These are phyloP conservation scores for Nigrospora oryzae DNA, from an alignment of 2,329 filamentous ascomycete species.

Conservation along the genomic window DNA sequence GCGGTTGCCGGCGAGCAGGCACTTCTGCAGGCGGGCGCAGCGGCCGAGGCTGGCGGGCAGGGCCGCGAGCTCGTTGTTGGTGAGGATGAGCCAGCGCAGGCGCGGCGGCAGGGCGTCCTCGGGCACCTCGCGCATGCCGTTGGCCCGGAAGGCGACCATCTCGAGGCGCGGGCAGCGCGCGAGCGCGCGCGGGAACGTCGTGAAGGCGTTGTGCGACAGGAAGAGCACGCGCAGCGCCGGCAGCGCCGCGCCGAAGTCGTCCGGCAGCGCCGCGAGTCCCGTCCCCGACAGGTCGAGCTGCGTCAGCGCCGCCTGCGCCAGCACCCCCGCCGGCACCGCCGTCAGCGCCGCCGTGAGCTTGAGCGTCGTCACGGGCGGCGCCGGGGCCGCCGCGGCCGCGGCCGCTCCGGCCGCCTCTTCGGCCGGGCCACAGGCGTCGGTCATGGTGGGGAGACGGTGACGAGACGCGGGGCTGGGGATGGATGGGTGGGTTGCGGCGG, in stretches of 20 bases:
- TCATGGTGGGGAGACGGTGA: too few relatives aligned
- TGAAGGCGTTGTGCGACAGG: slow-evolving; percentile 36
- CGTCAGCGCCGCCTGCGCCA: slow-evolving; percentile 30
- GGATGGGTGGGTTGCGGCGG: neutral
- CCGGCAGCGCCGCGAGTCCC: slow-evolving; percentile 28
- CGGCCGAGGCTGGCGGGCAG: slow-evolving; percentile 32
- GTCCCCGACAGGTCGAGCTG: slow-evolving; percentile 40
- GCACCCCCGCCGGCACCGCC: slow-evolving; percentile 29
- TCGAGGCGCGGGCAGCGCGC: slow-evolving; percentile 34
- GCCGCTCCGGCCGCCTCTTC: neutral
- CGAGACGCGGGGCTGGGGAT: neutral
- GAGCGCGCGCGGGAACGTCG: slow-evolving; percentile 30
- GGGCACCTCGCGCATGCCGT: slow-evolving; percentile 32
- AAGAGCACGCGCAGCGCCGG: slow-evolving; percentile 35
- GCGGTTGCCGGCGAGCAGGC: slow-evolving; percentile 39
- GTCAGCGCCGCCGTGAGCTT: slow-evolving; percentile 24
- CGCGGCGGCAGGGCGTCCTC: slow-evolving; percentile 30
- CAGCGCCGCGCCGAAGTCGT: slow-evolving; percentile 25
- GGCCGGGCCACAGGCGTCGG: too few relatives aligned
- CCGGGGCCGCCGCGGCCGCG: neutral
- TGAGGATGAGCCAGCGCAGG: slow-evolving; percentile 39
- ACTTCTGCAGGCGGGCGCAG: slow-evolving; percentile 35
- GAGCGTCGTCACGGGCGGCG: slow-evolving; percentile 17
- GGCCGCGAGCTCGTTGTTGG: slow-evolving; percentile 29
- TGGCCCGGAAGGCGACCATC: slow-evolving; percentile 39